Evolutionary conservation across 2,329 filamentous ascomycete species (phyloP).

Genomic region (Aspergillus texensis): DNA sequence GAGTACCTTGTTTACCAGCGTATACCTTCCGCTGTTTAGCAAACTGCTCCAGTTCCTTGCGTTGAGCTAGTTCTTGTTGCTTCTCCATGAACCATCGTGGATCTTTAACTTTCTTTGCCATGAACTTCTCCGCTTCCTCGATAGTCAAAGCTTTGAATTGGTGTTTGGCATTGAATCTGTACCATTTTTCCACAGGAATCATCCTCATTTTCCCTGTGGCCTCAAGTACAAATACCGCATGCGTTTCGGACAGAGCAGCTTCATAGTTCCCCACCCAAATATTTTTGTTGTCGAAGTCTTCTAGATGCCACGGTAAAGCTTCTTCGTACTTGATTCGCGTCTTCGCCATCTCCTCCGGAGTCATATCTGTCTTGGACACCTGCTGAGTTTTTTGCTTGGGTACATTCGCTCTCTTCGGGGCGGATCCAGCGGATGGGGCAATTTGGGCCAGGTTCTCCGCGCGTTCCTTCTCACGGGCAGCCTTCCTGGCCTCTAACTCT

Average conservation of each 20-base stretch:
- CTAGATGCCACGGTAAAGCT: constrained; percentile 91
- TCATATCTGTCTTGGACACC: constrained; percentile 79
- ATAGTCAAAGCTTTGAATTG: constrained; percentile 76
- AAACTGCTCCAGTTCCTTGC: constrained; percentile 62
- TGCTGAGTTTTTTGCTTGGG: constrained; percentile 81
- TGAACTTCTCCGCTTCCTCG: constrained; percentile 81
- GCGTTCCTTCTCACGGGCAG: constrained; percentile 81
- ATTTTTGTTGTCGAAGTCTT: constrained; percentile 94
- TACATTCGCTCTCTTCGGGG: constrained; percentile 68
- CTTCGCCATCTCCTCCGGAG: constrained; percentile 69
- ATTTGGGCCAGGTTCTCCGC: constrained; percentile 91
- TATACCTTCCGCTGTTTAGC: constrained; percentile 50
- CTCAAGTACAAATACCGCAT: constrained; percentile 78
- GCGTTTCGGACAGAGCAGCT: constrained; percentile 77
- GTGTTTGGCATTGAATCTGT: constrained; percentile 60
- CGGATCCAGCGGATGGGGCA: constrained; percentile 72
- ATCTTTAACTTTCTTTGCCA: constrained; percentile 76
- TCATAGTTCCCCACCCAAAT: constrained; percentile 93
- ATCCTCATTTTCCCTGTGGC: constrained; percentile 73
- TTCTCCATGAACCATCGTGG: constrained; percentile 78
- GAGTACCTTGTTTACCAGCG: constrained; percentile 47
- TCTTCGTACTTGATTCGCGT: constrained; percentile 81
- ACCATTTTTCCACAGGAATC: constrained; percentile 94
- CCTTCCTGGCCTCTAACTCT: constrained; percentile 61
- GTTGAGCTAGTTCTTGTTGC: constrained; percentile 55